A percentile compares a stretch with the other conserved stretches of the same genome.
These are phyloP conservation scores for Rhizopus arrhizus DNA, from an alignment of 371 early-diverging fungal genomes.

Conservation along the genomic window DNA sequence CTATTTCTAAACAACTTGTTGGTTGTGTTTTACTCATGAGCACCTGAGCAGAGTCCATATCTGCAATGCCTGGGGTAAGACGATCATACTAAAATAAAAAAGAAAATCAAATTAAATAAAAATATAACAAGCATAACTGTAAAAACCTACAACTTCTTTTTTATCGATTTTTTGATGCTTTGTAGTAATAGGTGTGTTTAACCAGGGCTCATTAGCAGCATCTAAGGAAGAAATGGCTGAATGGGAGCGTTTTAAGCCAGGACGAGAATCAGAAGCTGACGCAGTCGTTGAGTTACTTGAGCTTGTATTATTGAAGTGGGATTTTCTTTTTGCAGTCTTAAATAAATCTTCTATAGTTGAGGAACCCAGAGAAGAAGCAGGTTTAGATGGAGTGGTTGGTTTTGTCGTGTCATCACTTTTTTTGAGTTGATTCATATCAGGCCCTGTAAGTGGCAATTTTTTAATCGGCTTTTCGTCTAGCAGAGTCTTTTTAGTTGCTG, in stretches of 20 bases:
- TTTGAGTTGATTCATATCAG: background rate
- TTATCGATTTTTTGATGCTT: slow-evolving; percentile 11
- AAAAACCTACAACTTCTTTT: slow-evolving; percentile 7
- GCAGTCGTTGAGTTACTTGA: background rate
- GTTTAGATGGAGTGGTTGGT: background rate
- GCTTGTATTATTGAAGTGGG: background rate
- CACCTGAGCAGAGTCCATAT: slow-evolving; percentile 67
- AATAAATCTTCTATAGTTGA: background rate
- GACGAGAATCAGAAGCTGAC: background rate
- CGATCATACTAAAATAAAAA: slow-evolving; percentile 65
- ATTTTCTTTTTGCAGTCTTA: background rate
- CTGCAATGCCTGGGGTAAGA: slow-evolving; percentile 72
- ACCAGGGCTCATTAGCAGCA: slow-evolving; percentile 36
- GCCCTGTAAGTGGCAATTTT: background rate
- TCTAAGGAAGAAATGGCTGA: slow-evolving; percentile 36
- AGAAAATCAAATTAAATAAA: background rate
- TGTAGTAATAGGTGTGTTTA: slow-evolving; percentile 21
- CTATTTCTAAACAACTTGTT: slow-evolving; percentile 8
- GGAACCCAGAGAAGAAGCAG: background rate
- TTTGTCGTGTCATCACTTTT: background rate
- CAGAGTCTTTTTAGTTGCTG: background rate
- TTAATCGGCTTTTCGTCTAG: background rate
- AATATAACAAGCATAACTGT: background rate
- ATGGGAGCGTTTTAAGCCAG: slow-evolving; percentile 29
- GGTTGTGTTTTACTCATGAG: slow-evolving; percentile 50